These are phyloP conservation scores for Microthyrium microscopicum DNA, from an alignment of 2,329 filamentous ascomycete genomes.

Conservation along the genomic window DNA sequence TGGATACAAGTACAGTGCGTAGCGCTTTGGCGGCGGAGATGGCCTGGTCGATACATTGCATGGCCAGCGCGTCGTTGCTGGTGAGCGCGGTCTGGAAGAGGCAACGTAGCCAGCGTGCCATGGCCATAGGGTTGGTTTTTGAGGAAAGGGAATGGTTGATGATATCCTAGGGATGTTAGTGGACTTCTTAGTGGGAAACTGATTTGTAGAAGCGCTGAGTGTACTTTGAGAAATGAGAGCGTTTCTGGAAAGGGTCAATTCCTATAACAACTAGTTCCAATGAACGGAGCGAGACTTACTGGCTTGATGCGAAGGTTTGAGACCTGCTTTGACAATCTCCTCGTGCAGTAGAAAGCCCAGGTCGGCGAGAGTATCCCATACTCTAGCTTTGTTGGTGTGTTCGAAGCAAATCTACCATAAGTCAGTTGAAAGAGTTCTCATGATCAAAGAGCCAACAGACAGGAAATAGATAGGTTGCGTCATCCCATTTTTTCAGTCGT, in stretches of 20 bases:
- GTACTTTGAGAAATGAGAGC: background rate
- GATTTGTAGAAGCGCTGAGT: background rate
- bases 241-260: too few relatives aligned
- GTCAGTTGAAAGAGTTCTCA: too few relatives aligned
- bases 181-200: too few relatives aligned
- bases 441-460: too few relatives aligned
- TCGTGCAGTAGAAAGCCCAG: slow-evolving; percentile 28
- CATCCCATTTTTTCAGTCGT: slow-evolving; percentile 49
- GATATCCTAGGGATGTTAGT: too few relatives aligned
- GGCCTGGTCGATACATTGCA: slow-evolving; percentile 49
- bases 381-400: slow-evolving; percentile 18
- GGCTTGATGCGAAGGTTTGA: slow-evolving; percentile 16
- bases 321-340: slow-evolving; percentile 14
- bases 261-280: slow-evolving; percentile 5
- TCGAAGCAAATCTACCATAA: too few relatives aligned
- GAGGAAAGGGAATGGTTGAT: too few relatives aligned
- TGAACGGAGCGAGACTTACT: slow-evolving; percentile 13
- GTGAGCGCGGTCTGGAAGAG: slow-evolving; percentile 52
- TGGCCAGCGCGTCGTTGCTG: slow-evolving; percentile 36
- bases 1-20: too few relatives aligned
- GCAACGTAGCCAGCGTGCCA: slow-evolving; percentile 65
- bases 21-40: slow-evolving; percentile 29
- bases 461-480: slow-evolving; percentile 43
- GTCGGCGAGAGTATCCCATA: slow-evolving; percentile 31
- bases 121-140: slow-evolving; percentile 20